Conservation (phyloP, 2,329 filamentous ascomycete species). For the Fonsecaea pedrosoi region DNA sequence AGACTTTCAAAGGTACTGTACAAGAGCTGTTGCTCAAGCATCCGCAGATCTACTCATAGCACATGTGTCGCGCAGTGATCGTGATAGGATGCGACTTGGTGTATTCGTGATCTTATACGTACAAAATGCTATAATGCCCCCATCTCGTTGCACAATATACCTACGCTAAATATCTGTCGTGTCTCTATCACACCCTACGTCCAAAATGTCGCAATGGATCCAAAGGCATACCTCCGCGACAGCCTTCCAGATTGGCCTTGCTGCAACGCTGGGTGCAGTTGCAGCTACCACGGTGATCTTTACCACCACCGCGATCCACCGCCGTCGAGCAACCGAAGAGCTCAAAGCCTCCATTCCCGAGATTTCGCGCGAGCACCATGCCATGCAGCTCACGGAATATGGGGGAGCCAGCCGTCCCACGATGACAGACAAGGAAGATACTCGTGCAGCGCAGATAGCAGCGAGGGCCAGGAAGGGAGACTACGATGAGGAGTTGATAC, state of each 20-base stretch:
- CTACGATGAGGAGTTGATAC: slow-evolving; percentile 79
- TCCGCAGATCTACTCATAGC: background rate
- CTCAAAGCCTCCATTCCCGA: slow-evolving; percentile 65
- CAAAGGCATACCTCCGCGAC: slow-evolving; percentile 31
- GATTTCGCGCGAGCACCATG: slow-evolving; percentile 33
- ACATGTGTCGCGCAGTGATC: background rate
- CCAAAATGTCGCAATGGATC: slow-evolving; percentile 36
- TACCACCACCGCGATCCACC: slow-evolving; percentile 62
- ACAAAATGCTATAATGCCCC: background rate
- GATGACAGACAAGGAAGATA: slow-evolving; percentile 57
- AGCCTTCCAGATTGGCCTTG: slow-evolving; percentile 31
- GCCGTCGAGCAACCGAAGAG: slow-evolving; percentile 62
- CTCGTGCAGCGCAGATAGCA: slow-evolving; percentile 64
- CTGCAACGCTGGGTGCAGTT: slow-evolving; percentile 56
- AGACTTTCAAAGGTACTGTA: background rate
- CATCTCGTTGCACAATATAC: background rate
- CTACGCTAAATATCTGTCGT: background rate
- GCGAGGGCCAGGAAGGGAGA: slow-evolving; percentile 66
- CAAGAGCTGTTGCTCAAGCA: background rate
- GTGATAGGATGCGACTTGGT: background rate
- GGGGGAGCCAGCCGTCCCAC: slow-evolving; percentile 46
- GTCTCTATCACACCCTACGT: background rate
- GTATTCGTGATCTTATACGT: background rate
- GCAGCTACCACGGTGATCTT: slow-evolving; percentile 56
- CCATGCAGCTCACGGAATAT: slow-evolving; percentile 57